Base-by-base conservation (phyloP, 2,329 filamentous ascomycete genomes). In the Ceratocystis smalleyi region DNA sequence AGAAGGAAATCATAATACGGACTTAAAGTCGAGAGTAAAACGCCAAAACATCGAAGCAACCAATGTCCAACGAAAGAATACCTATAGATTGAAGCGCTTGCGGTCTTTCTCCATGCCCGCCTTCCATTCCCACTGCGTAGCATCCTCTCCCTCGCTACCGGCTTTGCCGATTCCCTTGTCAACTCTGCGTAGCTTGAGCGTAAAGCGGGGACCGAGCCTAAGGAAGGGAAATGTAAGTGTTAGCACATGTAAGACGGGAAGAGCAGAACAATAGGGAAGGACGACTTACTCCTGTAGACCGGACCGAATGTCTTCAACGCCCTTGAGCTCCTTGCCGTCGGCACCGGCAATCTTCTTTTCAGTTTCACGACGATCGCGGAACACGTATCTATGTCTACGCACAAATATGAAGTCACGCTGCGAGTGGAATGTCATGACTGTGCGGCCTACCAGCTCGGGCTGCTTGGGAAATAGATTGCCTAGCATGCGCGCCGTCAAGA, bases 321-420 rank as follows among this genome's bases (percentile, higher is more conserved):
- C 94, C 69, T 88, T 83, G 68, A 96, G 81, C 64, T 88, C 83
- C 73, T 89, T 88, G 19, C 94, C 91, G 70, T 97, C 89, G 0
- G 87, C 78, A 3, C 83, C 88, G 3, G 89, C 81, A 0, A 96
- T 88, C 64, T 84, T 86, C 78, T 96, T 96, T 76, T 97, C 94
- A 0, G 86, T 91, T 64, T 83, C 79, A 10, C 87, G 81, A 77
- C 94, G 95, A 66, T 97, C 90, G 15, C 94, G 83, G 77, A 99
- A 96, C 1, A 95, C 82, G 71, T 99, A 99, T 59, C 94, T 81
- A 74, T 97, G 91, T 45, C 91, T 80, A 4, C 94, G 81, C 62
- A 97, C 81, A 73, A 99, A 99, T 70, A 97, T 94, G 74, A 92
- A 97, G 74, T 97, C 92, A 68, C 92, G 86, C 77, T 96, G 91